A percentile compares a stretch with the other conserved stretches of the same genome.
phyloP scores from a whole-genome alignment of 139 green algal genomes.

The Coelastrella sp. region DNA sequence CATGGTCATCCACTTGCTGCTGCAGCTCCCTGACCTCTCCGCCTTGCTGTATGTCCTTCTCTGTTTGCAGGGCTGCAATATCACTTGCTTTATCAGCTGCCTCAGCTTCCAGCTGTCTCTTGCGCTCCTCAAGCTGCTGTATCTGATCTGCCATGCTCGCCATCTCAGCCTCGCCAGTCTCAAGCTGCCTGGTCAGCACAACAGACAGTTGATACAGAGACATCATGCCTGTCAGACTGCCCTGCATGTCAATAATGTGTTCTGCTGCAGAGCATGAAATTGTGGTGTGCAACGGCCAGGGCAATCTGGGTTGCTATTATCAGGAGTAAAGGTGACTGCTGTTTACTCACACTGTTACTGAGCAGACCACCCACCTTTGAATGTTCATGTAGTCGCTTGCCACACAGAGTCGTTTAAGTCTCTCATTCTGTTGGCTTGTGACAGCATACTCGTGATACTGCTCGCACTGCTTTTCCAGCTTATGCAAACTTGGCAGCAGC shows the following conservation, averaged over 20 bases:
- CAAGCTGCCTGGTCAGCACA: conserved; percentile 29
- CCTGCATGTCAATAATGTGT: no score
- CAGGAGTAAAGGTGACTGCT: no score
- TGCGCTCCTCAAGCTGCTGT: conserved; percentile 17
- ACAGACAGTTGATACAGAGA: not conserved
- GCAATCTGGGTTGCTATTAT: no score
- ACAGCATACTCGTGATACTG: conserved; percentile 88
- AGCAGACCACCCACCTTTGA: conserved; percentile 43
- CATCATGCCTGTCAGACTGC: not conserved
- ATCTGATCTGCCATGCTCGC: conserved; percentile 23
- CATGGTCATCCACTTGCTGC: conserved; percentile 58
- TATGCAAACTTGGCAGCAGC: conserved; percentile 90
- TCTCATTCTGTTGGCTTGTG: conserved; percentile 55
- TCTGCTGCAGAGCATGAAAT: no score
- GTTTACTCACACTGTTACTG: no score
- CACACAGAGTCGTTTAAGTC: conserved; percentile 86
- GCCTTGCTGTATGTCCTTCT: conserved; percentile 68
- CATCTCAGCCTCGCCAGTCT: conserved; percentile 60
- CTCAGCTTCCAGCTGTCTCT: conserved; percentile 63
- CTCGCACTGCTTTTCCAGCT: conserved; percentile 82
- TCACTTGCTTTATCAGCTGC: conserved; percentile 45
- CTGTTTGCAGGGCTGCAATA: conserved; percentile 55
- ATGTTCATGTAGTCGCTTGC: conserved; percentile 82
- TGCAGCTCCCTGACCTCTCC: conserved; percentile 72
- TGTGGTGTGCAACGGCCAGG: no score